Evolutionary conservation across 2,329 filamentous ascomycete species (phyloP).

Genomic region (Beauveria caledonica): DNA sequence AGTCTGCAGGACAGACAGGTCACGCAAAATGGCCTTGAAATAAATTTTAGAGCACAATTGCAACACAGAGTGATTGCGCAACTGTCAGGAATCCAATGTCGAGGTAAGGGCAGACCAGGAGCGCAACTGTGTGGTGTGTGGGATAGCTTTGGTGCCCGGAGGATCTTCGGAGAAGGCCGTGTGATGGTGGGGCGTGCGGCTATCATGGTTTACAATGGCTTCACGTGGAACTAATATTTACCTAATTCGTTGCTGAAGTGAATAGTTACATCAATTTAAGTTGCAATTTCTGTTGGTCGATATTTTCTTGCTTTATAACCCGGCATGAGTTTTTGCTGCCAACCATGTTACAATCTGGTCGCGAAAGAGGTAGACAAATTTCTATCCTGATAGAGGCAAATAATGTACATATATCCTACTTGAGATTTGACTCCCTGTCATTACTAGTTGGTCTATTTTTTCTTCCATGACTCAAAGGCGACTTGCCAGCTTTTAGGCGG

Average conservation of each 20-base stretch:
- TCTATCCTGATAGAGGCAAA: neutral
- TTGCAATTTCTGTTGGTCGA: no score
- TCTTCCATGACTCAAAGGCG: conserved; percentile 55
- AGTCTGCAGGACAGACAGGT: neutral
- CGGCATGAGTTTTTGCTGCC: neutral
- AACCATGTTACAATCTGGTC: neutral
- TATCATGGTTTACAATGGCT: neutral
- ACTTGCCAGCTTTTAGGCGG: conserved; percentile 53
- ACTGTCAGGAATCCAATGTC: conserved; percentile 1
- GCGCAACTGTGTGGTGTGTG: neutral
- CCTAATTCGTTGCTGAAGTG: no score
- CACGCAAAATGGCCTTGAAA: neutral
- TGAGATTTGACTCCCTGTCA: neutral
- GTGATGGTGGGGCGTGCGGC: neutral
- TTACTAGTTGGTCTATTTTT: conserved; percentile 9
- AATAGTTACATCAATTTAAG: no score
- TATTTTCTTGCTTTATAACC: neutral
- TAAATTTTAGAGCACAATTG: neutral
- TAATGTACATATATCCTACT: neutral
- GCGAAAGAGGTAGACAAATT: no score
- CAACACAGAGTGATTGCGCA: neutral
- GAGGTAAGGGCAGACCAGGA: conserved; percentile 8
- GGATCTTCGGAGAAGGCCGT: conserved; percentile 10
- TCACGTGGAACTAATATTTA: neutral
- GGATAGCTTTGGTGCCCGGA: conserved; percentile 9